Evolutionary conservation across 805 yeast genomes (phyloP).

Genomic region (Candida saitoana): DNA sequence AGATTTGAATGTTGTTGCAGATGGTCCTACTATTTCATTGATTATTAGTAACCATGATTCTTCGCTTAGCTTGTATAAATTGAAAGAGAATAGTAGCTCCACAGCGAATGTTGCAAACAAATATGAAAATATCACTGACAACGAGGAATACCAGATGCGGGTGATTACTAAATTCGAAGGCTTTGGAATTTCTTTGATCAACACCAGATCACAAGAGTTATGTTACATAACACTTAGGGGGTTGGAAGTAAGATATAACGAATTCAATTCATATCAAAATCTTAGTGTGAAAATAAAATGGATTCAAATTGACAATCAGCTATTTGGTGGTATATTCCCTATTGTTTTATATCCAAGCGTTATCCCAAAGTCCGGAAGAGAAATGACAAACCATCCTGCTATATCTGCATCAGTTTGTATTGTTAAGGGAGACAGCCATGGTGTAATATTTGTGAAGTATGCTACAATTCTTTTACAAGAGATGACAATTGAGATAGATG

Average conservation of each 20-base stretch:
- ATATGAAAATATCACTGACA: conserved; percentile 31
- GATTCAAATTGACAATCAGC: conserved; percentile 91
- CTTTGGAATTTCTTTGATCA: conserved; percentile 80
- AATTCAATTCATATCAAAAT: conserved; percentile 80
- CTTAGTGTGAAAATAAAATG: conserved; percentile 80
- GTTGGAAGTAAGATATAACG: conserved; percentile 72
- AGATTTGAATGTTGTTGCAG: conserved; percentile 90
- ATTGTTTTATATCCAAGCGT: conserved; percentile 87
- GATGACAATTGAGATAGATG: conserved; percentile 88
- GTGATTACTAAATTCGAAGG: conserved; percentile 73
- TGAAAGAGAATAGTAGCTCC: conserved; percentile 29
- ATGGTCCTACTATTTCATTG: conserved; percentile 89
- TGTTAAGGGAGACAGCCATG: conserved; percentile 86
- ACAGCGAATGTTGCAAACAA: conserved; percentile 34
- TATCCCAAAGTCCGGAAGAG: conserved; percentile 77
- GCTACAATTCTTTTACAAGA: conserved; percentile 89
- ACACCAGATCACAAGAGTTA: conserved; percentile 66
- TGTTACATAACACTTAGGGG: conserved; percentile 83
- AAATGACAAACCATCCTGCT: conserved; percentile 85
- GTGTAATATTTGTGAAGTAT: conserved; percentile 84
- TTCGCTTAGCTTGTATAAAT: conserved; percentile 67
- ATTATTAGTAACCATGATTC: conserved; percentile 82
- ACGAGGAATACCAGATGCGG: conserved; percentile 49
- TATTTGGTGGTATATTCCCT: conserved; percentile 84
- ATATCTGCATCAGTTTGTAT: conserved; percentile 80